Conservation (phyloP, 208 protist genomes). For the Phytomonas francai region DNA sequence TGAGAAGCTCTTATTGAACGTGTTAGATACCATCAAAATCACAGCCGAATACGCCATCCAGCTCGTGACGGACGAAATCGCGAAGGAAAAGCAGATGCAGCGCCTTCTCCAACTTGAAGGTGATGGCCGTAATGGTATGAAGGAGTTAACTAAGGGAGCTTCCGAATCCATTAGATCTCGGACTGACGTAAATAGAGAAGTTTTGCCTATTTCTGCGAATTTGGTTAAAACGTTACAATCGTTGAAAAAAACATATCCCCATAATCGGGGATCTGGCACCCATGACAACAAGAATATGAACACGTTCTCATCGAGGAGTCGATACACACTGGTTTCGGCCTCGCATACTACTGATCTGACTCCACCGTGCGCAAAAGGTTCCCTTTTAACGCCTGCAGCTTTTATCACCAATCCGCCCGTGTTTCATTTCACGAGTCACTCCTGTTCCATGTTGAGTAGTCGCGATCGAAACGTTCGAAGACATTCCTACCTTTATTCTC, state of each 20-base stretch:
- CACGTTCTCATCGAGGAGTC: slow-evolving; percentile 19
- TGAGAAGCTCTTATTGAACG: slow-evolving; percentile 42
- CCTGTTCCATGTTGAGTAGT: slow-evolving; percentile 9
- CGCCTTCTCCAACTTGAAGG: slow-evolving; percentile 75
- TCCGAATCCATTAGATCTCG: slow-evolving; percentile 14
- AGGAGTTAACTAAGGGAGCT: slow-evolving; percentile 16
- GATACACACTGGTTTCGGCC: slow-evolving; percentile 69
- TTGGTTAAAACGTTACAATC: slow-evolving; percentile 32
- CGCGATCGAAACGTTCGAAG: slow-evolving; percentile 27
- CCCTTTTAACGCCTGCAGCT: slow-evolving; percentile 32
- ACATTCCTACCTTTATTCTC: slow-evolving; percentile 44
- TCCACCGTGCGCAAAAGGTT: slow-evolving; percentile 55
- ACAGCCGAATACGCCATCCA: slow-evolving; percentile 84
- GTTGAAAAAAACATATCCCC: slow-evolving; percentile 35
- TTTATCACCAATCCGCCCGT: slow-evolving; percentile 33
- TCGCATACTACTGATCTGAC: slow-evolving; percentile 50
- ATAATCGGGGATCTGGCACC: slow-evolving; percentile 3
- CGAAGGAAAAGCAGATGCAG: slow-evolving; percentile 88
- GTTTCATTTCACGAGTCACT: slow-evolving; percentile 12
- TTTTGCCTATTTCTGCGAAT: slow-evolving; percentile 38
- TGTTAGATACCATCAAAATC: slow-evolving; percentile 48
- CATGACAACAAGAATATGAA: neutral
- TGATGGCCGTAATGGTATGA: slow-evolving; percentile 13
- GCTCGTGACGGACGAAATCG: slow-evolving; percentile 82
- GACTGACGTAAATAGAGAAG: slow-evolving; percentile 8